Conservation (phyloP, 2,329 filamentous ascomycete genomes). For the Hymenoscyphus infarciens region DNA sequence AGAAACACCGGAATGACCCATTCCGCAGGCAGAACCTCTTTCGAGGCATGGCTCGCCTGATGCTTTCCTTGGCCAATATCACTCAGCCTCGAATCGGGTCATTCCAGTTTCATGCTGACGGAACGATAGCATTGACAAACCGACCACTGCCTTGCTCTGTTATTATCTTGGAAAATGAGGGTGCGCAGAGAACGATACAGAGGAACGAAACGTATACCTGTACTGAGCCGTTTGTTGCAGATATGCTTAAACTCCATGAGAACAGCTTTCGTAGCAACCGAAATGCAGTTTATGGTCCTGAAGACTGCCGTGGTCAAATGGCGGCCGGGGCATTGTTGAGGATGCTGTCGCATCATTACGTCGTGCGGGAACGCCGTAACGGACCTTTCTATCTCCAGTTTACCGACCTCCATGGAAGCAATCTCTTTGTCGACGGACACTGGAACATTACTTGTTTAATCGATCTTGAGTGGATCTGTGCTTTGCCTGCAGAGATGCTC, state of each 20-base stretch:
- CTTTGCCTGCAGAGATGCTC: slow-evolving; percentile 33
- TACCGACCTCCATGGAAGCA: slow-evolving; percentile 36
- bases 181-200: slow-evolving; percentile 33
- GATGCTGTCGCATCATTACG: slow-evolving; percentile 30
- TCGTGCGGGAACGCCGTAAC: slow-evolving; percentile 27
- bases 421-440: slow-evolving; percentile 38
- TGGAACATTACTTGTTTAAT: slow-evolving; percentile 38
- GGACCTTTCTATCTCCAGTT: slow-evolving; percentile 34
- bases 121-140: slow-evolving; percentile 36
- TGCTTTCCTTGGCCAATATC: slow-evolving; percentile 27
- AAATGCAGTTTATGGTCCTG: slow-evolving; percentile 23
- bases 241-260: slow-evolving; percentile 31
- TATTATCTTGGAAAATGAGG: slow-evolving; percentile 37
- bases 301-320: slow-evolving; percentile 33
- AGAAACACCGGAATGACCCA: slow-evolving; percentile 19
- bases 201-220: slow-evolving; percentile 34
- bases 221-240: slow-evolving; percentile 25
- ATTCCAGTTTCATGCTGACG: slow-evolving; percentile 31
- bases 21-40: slow-evolving; percentile 32
- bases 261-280: slow-evolving; percentile 29
- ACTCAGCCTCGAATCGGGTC: slow-evolving; percentile 26
- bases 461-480: slow-evolving; percentile 38
- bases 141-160: slow-evolving; percentile 33
- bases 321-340: slow-evolving; percentile 28
- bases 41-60: slow-evolving; percentile 30